These are phyloP conservation scores for Globisporangium nunn DNA, from an alignment of 352 stramenopile genomes.

Conservation along the genomic window DNA sequence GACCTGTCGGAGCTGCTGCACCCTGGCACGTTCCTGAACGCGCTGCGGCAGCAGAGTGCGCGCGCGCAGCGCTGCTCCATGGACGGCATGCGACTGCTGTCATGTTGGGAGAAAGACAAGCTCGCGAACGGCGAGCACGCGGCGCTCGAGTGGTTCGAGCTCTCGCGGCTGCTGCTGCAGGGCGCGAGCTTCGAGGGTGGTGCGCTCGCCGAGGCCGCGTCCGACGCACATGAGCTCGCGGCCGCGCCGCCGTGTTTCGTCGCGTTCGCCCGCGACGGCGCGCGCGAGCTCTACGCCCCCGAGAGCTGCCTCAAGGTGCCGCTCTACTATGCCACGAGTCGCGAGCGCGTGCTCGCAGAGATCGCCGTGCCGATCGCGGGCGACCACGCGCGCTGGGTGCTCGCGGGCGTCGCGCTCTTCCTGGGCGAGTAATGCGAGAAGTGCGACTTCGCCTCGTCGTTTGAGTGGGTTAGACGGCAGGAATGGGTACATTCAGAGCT, in stretches of 20 bases:
- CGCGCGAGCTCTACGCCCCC: slow-evolving; percentile 69
- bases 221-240: slow-evolving; percentile 81
- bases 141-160: slow-evolving; percentile 73
- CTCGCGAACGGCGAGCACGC: slow-evolving; percentile 14
- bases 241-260: slow-evolving; percentile 75
- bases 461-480: too few relatives aligned
- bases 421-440: slow-evolving; percentile 46
- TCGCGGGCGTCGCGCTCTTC: slow-evolving; percentile 81
- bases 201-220: slow-evolving; percentile 64
- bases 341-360: slow-evolving; percentile 77
- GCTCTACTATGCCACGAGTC: slow-evolving; percentile 72
- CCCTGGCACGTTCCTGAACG: slow-evolving; percentile 93
- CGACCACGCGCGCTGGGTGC: slow-evolving; percentile 68
- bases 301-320: slow-evolving; percentile 70
- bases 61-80: slow-evolving; percentile 80
- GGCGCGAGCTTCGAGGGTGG: slow-evolving; percentile 82
- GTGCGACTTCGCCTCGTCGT: too few relatives aligned
- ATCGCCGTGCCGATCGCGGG: slow-evolving; percentile 71
- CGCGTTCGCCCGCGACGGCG: slow-evolving; percentile 71
- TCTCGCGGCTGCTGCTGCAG: slow-evolving; percentile 79
- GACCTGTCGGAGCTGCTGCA: slow-evolving; percentile 90
- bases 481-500: neutral
- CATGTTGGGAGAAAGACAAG: slow-evolving; percentile 83
- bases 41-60: slow-evolving; percentile 88
- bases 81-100: slow-evolving; percentile 87